Evolutionary conservation across 129 eudicot species (phyloP).

Genomic region (Logfia minima): DNA sequence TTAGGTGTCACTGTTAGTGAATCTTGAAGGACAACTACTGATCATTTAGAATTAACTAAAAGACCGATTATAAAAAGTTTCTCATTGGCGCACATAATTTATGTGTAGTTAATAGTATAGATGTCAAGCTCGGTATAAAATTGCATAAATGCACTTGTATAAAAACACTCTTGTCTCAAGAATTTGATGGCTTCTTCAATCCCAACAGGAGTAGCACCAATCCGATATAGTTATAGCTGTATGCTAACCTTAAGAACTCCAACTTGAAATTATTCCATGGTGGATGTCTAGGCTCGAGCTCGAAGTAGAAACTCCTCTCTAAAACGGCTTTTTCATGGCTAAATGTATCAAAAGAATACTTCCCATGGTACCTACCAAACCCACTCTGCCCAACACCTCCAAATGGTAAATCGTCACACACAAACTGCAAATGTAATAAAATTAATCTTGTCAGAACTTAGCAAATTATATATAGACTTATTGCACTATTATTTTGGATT

Average conservation of each 20-base stretch:
- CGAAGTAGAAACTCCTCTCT: slow-evolving; percentile 59
- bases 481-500: background rate
- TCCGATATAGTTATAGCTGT: slow-evolving; percentile 51
- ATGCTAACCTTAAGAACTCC: slow-evolving; percentile 68
- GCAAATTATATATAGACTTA: background rate
- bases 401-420: slow-evolving; percentile 71
- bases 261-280: slow-evolving; percentile 82
- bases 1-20: too few species aligned
- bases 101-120: too few species aligned
- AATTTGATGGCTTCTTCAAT: slow-evolving; percentile 37
- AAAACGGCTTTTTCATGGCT: slow-evolving; percentile 91
- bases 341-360: slow-evolving; percentile 85
- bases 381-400: slow-evolving; percentile 99
- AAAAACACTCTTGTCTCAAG: background rate
- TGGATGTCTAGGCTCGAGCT: slow-evolving; percentile 84
- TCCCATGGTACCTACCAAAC: slow-evolving; percentile 93
- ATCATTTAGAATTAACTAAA: too few species aligned
- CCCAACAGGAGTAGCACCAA: slow-evolving; percentile 69
- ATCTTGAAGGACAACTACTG: too few species aligned
- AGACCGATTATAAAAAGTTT: too few species aligned
- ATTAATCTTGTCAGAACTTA: background rate
- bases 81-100: too few species aligned
- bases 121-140: too few species aligned
- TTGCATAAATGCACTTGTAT: too few species aligned
- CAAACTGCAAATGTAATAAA: slow-evolving; percentile 48